These are phyloP conservation scores for Nakazawaea siamensis DNA, from an alignment of 805 yeast species.

Conservation along the genomic window DNA sequence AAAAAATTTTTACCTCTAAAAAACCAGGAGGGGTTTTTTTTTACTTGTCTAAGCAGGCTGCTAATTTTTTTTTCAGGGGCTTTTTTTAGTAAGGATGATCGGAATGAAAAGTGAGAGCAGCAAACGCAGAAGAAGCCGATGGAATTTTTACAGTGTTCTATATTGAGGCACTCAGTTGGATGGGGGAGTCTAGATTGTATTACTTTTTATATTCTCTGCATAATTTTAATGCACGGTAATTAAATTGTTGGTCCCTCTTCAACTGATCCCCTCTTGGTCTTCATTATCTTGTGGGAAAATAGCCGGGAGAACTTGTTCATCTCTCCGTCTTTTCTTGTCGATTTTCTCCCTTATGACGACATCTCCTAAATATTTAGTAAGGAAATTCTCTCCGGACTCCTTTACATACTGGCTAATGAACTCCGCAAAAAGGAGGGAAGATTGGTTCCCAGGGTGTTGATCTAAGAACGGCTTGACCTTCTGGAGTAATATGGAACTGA, in stretches of 20 bases:
- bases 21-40: too few relatives aligned
- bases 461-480: constrained; percentile 9
- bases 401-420: constrained; percentile 4
- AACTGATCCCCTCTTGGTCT: neutral
- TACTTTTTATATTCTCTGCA: neutral
- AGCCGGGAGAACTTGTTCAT: neutral
- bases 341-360: constrained; percentile 6
- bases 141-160: too few relatives aligned
- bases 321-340: constrained; percentile 9
- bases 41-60: too few relatives aligned
- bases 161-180: too few relatives aligned
- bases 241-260: too few relatives aligned
- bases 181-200: neutral
- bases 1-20: neutral
- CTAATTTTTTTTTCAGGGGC: too few relatives aligned
- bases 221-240: neutral
- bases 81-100: too few relatives aligned
- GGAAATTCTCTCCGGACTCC: constrained; percentile 3
- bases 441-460: neutral
- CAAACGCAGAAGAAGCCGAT: too few relatives aligned
- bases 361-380: constrained; percentile 5
- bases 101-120: too few relatives aligned
- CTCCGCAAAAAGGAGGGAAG: constrained; percentile 6
- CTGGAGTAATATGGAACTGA: neutral
- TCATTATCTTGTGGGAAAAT: neutral